A percentile compares a stretch with the other conserved stretches of the same genome.
phyloP scores from a whole-genome alignment of 352 stramenopile species.

The Saprolegnia diclina region DNA sequence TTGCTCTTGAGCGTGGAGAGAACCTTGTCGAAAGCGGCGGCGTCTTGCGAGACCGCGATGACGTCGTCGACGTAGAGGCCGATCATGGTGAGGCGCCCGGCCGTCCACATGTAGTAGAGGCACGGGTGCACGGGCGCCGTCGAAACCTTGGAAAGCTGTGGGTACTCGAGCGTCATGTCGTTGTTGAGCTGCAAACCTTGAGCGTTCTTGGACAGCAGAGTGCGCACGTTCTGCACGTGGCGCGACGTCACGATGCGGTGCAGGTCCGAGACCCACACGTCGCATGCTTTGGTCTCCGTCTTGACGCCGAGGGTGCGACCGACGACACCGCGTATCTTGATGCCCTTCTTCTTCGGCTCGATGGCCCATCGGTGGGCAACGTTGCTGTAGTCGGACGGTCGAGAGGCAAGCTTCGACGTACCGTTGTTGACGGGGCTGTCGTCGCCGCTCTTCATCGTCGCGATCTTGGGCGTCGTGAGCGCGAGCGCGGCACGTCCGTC shows the following conservation, averaged over 20 bases:
- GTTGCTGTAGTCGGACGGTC: not conserved
- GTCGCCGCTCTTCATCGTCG: no score
- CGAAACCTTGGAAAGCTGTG: no score
- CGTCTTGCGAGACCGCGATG: constrained; percentile 20
- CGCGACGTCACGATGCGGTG: not conserved
- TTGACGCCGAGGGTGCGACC: constrained; percentile 7
- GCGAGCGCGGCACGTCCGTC: no score
- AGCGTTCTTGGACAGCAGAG: not conserved
- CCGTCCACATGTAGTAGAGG: constrained; percentile 28
- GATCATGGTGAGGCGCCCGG: not conserved
- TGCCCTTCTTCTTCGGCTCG: not conserved
- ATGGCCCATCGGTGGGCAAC: not conserved
- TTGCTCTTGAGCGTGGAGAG: constrained; percentile 24
- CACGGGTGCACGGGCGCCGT: constrained; percentile 32
- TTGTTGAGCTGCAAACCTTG: not conserved
- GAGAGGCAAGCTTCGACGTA: not conserved
- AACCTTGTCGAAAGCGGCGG: not conserved
- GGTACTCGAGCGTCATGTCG: not conserved
- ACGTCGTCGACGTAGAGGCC: constrained; percentile 36
- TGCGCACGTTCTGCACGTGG: not conserved
- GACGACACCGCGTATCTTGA: not conserved
- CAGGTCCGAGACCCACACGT: not conserved
- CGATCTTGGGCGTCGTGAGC: no score
- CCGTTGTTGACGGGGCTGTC: not conserved
- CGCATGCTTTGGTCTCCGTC: constrained; percentile 6